Percentiles rank a stretch among this genome's conserved stretches.
These are phyloP conservation scores for Brassica rapa DNA, from an alignment of 345 rosid species.

Conservation along the genomic window DNA sequence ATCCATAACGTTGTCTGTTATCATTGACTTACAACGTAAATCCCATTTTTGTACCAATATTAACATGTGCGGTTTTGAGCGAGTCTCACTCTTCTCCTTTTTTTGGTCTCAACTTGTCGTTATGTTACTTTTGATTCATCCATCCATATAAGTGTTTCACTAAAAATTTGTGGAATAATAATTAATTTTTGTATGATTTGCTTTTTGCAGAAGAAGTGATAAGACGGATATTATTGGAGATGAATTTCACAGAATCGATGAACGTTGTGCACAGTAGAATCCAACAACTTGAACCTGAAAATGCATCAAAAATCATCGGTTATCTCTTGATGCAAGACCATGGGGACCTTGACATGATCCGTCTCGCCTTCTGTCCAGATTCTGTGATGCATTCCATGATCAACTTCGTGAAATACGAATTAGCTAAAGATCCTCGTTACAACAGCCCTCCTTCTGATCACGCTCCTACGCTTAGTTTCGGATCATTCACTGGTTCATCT, in stretches of 20 bases:
- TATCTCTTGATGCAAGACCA: conserved; percentile 75
- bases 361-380: conserved; percentile 85
- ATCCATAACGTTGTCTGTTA: background rate
- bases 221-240: conserved; percentile 27
- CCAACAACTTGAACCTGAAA: conserved; percentile 81
- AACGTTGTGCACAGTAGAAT: conserved; percentile 77
- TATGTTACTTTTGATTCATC: conserved; percentile 19
- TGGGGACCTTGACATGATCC: conserved; percentile 77
- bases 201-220: conserved; percentile 23
- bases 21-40: conserved; percentile 24
- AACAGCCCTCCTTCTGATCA: conserved; percentile 43
- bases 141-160: conserved; percentile 26
- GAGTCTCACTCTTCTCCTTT: conserved; percentile 27
- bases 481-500: conserved; percentile 16
- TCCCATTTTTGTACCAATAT: background rate
- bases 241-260: conserved; percentile 86
- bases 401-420: conserved; percentile 62
- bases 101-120: conserved; percentile 21
- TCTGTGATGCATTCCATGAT: conserved; percentile 57
- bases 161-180: background rate
- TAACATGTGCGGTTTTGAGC: conserved; percentile 32
- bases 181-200: background rate
- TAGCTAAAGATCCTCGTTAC: conserved; percentile 36
- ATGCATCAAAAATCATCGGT: conserved; percentile 78
- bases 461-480: background rate